phyloP scores from a whole-genome alignment of 305 asterid species.

The Rubia peregrina region DNA sequence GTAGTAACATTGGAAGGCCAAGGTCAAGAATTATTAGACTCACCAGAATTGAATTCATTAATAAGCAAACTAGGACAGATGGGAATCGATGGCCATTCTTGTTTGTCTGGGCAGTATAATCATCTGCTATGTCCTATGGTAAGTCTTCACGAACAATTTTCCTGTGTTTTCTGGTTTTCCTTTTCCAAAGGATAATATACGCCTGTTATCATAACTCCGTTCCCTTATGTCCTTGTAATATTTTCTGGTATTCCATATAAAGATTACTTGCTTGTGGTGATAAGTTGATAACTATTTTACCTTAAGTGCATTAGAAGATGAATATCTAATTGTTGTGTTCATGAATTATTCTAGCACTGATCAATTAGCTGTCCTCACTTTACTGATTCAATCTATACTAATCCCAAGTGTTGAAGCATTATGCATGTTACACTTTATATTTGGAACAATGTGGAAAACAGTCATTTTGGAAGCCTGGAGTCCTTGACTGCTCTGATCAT shows the following conservation, averaged over 20 bases:
- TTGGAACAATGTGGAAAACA: neutral
- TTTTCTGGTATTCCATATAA: neutral
- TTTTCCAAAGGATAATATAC: neutral
- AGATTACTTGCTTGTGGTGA: conserved; percentile 1
- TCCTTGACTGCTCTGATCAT: neutral
- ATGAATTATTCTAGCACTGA: neutral
- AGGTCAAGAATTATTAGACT: conserved; percentile 34
- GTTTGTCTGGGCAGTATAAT: conserved; percentile 50
- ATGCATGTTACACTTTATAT: neutral
- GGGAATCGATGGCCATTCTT: conserved; percentile 37
- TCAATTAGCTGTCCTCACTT: no score
- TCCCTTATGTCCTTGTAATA: neutral
- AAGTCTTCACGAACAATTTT: conserved; percentile 23
- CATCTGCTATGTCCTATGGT: conserved; percentile 53
- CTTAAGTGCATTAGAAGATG: neutral
- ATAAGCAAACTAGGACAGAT: conserved; percentile 38
- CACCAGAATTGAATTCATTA: conserved; percentile 23
- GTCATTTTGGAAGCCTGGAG: neutral
- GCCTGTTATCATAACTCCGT: neutral
- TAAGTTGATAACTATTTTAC: neutral
- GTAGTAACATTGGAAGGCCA: conserved; percentile 30
- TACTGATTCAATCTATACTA: neutral
- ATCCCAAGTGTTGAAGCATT: neutral
- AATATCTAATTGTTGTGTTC: neutral
- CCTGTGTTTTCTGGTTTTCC: neutral